These are phyloP conservation scores for Apiospora phragmitis DNA, from an alignment of 2,329 filamentous ascomycete species.

Conservation along the genomic window DNA sequence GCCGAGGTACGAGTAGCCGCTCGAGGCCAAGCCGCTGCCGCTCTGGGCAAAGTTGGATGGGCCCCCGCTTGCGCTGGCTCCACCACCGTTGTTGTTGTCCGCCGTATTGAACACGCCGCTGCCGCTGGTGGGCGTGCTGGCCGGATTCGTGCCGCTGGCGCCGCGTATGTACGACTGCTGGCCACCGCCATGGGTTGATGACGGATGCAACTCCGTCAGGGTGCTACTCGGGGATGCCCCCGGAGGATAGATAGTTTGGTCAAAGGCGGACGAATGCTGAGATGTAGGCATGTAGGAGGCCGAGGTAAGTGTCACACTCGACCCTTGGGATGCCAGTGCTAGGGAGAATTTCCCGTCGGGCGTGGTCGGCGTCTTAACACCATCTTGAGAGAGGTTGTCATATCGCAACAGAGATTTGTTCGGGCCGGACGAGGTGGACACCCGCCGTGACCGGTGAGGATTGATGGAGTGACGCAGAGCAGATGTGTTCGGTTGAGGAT, in stretches of 20 bases:
- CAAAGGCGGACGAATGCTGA: constrained; percentile 44
- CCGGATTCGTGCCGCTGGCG: constrained; percentile 3
- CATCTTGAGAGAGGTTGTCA: constrained; percentile 30
- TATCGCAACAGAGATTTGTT: constrained; percentile 21
- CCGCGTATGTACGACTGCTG: constrained; percentile 1
- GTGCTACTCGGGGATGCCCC: constrained; percentile 43
- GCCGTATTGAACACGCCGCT: constrained; percentile 13
- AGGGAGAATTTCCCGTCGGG: constrained; percentile 31
- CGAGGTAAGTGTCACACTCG: constrained; percentile 22
- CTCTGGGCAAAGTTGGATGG: constrained; percentile 31
- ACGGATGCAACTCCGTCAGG: constrained; percentile 33
- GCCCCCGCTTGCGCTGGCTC: constrained; percentile 20
- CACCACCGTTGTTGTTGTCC: constrained; percentile 1
- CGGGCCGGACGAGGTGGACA: constrained; percentile 8
- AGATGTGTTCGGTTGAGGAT: constrained; percentile 50
- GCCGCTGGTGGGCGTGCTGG: constrained; percentile 11
- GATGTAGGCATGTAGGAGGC: constrained; percentile 41
- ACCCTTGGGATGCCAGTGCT: constrained; percentile 26
- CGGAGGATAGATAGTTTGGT: constrained; percentile 37
- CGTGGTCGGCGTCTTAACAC: constrained; percentile 29
- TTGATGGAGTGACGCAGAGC: constrained; percentile 45
- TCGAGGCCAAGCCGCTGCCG: constrained; percentile 30
- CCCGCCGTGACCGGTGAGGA: constrained; percentile 15
- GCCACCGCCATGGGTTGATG: background rate
- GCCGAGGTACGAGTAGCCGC: constrained; percentile 32